Evolutionary conservation across 352 stramenopile genomes (phyloP).

Genomic region (Aphanomyces euteiches): DNA sequence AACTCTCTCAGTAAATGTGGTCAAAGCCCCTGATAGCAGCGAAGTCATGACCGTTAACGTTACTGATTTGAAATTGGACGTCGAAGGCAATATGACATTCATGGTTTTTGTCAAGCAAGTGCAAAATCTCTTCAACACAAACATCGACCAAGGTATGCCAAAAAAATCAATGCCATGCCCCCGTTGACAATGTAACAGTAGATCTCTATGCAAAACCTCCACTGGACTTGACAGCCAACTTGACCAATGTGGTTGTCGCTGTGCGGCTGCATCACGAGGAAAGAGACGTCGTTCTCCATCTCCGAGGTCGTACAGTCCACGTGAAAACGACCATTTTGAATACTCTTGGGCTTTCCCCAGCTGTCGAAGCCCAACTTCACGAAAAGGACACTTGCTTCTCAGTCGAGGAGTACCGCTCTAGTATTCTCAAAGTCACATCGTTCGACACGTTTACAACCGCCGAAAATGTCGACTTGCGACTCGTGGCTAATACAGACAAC

Average conservation of each 20-base stretch:
- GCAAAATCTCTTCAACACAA: conserved; percentile 11
- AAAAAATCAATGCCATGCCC: neutral
- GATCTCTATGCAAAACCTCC: neutral
- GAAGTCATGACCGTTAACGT: neutral
- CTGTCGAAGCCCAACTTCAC: neutral
- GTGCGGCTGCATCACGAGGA: neutral
- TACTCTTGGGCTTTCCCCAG: neutral
- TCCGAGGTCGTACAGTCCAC: neutral
- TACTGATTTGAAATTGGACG: neutral
- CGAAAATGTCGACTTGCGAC: neutral
- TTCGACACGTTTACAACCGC: neutral
- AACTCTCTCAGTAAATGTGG: neutral
- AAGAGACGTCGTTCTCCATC: neutral
- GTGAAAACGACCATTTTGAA: neutral
- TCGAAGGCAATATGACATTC: neutral
- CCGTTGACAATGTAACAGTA: neutral
- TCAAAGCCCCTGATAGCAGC: neutral
- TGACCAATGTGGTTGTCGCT: neutral
- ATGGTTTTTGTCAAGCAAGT: conserved; percentile 20
- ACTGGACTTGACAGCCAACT: neutral
- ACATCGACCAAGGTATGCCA: neutral
- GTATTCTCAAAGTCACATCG: neutral
- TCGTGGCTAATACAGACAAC: neutral
- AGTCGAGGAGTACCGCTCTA: neutral
- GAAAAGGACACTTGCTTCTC: conserved; percentile 5